Base-by-base conservation (phyloP, 2,329 filamentous ascomycete genomes). In the Colletotrichum sp. region DNA sequence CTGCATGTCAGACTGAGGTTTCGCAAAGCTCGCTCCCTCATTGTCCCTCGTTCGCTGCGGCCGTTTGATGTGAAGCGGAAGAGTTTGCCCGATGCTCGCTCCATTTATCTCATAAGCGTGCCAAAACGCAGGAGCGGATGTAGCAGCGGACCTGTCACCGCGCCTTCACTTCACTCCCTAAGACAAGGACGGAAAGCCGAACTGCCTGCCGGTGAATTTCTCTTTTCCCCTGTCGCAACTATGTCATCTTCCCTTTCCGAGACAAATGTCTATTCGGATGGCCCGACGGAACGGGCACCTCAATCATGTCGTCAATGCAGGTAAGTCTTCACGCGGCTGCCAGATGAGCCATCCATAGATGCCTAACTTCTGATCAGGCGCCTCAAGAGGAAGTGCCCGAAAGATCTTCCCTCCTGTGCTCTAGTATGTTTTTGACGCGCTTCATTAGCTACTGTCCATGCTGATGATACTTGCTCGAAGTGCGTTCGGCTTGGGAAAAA, bases 401-500 rank as follows among this genome's bases (percentile, higher is more conserved):
- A 69, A 33, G 66, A 74, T 13, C 31, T 74, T n/a, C 75, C 78
- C 27, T 78, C 76, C 29, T 79, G 77, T 34, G 75, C 76, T 16
- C 58, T 79, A 34, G 78, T 79, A 69, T 66, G 33, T 15, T n/a
- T 36, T 31, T 12, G 18, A 21, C 4, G 9, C 2, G 6, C 3
- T 18, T 13, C 18, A 11, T 24, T 9, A 18, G 27, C 58, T n/a
- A 9, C 6, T 8, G 3, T 27, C n/a, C 2, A 15, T 21, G n/a
- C 31, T 36, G 58, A 36, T 24, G 21, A 16, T 21, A 38, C 58
- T 33, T 12, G 3, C 21, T 24, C 7, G 1, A 31, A 79, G 78
- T 79, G 78, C 36, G 54, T 76, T 31, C 76, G 78, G 5, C 76
- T 79, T 4, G 74, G 75, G 4, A 79, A 79, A 38, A 72, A 38